Base-by-base conservation (phyloP, 352 stramenopile genomes). In the Phytophthora ramorum region DNA sequence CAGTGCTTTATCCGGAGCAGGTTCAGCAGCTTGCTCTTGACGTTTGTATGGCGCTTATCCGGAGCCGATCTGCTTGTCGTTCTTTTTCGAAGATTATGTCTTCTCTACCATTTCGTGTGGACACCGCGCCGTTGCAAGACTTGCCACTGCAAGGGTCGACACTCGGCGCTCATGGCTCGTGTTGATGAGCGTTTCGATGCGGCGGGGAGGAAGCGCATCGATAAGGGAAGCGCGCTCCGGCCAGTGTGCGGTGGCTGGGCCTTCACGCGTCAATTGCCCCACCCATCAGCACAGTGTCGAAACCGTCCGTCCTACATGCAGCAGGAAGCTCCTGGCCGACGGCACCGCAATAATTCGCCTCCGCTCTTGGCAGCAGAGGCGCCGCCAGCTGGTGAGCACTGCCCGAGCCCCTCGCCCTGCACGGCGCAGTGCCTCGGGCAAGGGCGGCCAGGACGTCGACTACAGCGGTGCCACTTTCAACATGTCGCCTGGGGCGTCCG, bases 61-160 rank as follows among this genome's bases (percentile, higher is more conserved):
- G 67, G 45, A 35, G 13, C 22, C 57, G 53, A 59, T 70, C 58
- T 60, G 30, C 57, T 41, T 73, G 17, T 69, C 55, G 44, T 67
- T 71, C 55, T 50, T 63, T 64, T 73, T 73, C 52, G 65, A 73
- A 69, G 24, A 56, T 61, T 75, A 67, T 17, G 28, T 37, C 16
- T 45, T 28, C 55, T 66, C 63, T 55, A 66, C 55, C 53, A 52
- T 59, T 30, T 61, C 37, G 37, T 54, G 51, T 68, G 44, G 55
- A 58, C 56, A 66, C 35, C 10, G 37, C 8, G 10, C n/a, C n/a
- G n/a, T n/a, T n/a, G n/a, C n/a, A n/a, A n/a, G n/a, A n/a, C n/a
- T n/a, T n/a, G n/a, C n/a, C 24, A 28, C 24, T 28, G 24, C 24
- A 28, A 28, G 2, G 24, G 32, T 38, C 32, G 32, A 38, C 9